phyloP scores from a whole-genome alignment of 2,329 filamentous ascomycete species.

The Trichoderma citrinoviride region DNA sequence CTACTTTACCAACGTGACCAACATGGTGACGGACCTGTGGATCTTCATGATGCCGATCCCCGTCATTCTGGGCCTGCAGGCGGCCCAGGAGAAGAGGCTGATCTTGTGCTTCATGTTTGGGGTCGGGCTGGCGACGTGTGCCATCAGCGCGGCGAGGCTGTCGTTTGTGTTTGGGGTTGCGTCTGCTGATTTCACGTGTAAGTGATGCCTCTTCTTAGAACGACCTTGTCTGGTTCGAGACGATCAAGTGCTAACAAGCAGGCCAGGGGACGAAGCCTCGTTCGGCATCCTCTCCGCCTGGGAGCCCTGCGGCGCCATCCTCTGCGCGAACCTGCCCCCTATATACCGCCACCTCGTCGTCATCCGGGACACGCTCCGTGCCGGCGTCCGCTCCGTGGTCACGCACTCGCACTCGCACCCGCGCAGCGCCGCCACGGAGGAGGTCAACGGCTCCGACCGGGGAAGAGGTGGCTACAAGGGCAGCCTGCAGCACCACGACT shows the following conservation, averaged over 20 bases:
- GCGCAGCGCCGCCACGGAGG: not conserved
- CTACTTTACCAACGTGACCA: slow-evolving; percentile 22
- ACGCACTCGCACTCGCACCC: not conserved
- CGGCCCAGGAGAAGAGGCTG: slow-evolving; percentile 13
- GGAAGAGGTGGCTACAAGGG: not conserved
- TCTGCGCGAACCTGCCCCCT: slow-evolving; percentile 22
- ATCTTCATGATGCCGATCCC: slow-evolving; percentile 23
- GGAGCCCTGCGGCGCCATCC: slow-evolving; percentile 24
- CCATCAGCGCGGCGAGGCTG: slow-evolving; percentile 21
- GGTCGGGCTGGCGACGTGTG: slow-evolving; percentile 23
- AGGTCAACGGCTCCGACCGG: not conserved
- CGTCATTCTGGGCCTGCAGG: slow-evolving; percentile 16
- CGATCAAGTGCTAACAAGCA: not conserved
- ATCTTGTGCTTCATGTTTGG: slow-evolving; percentile 23
- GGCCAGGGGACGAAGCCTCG: slow-evolving; percentile 14
- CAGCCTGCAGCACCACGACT: slow-evolving; percentile 15
- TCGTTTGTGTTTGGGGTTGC: slow-evolving; percentile 21
- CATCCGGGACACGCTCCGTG: not conserved
- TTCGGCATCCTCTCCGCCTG: slow-evolving; percentile 22
- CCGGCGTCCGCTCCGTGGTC: not conserved
- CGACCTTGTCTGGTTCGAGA: not conserved
- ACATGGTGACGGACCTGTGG: slow-evolving; percentile 21
- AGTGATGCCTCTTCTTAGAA: not conserved
- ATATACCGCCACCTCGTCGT: slow-evolving; percentile 17
- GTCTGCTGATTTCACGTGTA: slow-evolving; percentile 21